phyloP scores from a whole-genome alignment of 805 yeast species.

The Ogataea paradorogensis region DNA sequence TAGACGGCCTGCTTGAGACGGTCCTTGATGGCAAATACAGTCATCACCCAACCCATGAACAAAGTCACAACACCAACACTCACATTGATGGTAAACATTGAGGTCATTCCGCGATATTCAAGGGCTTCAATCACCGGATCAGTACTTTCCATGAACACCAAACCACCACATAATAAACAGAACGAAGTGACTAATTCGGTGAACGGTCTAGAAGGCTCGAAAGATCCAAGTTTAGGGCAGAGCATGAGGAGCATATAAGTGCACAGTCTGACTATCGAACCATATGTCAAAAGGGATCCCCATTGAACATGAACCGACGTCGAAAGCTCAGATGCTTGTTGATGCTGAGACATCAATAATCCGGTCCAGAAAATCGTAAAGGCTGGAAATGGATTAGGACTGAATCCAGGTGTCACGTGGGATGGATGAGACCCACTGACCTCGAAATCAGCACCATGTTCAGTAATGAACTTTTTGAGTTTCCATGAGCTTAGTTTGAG shows the following conservation, averaged over 20 bases:
- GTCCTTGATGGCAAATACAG: slow-evolving; percentile 59
- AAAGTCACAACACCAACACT: slow-evolving; percentile 76
- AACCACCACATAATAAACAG: slow-evolving; percentile 82
- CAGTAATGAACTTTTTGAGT: slow-evolving; percentile 25
- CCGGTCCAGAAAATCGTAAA: slow-evolving; percentile 97
- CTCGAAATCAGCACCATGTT: slow-evolving; percentile 18
- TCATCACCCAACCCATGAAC: slow-evolving; percentile 86
- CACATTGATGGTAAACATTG: slow-evolving; percentile 89
- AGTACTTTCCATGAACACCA: slow-evolving; percentile 88
- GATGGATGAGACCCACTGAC: slow-evolving; percentile 17
- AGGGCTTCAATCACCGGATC: slow-evolving; percentile 80
- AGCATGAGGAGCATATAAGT: slow-evolving; percentile 59
- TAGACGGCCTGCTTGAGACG: slow-evolving; percentile 34
- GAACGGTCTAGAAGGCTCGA: slow-evolving; percentile 67
- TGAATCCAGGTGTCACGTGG: slow-evolving; percentile 64
- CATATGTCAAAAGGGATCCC: slow-evolving; percentile 85
- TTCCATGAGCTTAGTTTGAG: slow-evolving; percentile 62
- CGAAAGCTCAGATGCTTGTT: slow-evolving; percentile 75
- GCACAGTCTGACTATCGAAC: slow-evolving; percentile 69
- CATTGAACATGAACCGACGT: slow-evolving; percentile 86
- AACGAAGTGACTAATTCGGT: slow-evolving; percentile 82
- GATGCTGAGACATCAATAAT: slow-evolving; percentile 89
- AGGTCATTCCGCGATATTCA: slow-evolving; percentile 77
- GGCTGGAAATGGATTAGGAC: slow-evolving; percentile 93
- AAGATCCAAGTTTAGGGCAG: slow-evolving; percentile 33